phyloP scores from a whole-genome alignment of 352 stramenopile genomes.

The Sclerospora graminicola region DNA sequence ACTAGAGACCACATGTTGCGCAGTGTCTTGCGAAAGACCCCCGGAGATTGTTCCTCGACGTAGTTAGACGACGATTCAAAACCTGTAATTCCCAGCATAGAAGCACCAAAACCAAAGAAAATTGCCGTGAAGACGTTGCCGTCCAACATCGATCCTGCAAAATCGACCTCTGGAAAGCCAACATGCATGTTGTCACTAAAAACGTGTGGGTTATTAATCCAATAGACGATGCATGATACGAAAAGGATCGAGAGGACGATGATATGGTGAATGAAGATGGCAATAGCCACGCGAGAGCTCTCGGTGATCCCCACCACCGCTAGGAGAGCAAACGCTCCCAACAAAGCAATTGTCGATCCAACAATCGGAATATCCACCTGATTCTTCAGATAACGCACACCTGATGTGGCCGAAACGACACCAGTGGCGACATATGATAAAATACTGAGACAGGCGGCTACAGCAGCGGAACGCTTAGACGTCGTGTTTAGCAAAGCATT shows the following conservation, averaged over 20 bases:
- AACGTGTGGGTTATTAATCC: constrained; percentile 35
- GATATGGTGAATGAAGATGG: constrained; percentile 80
- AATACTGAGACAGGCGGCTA: constrained; percentile 75
- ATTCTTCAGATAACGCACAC: constrained; percentile 68
- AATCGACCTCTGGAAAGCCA: constrained; percentile 39
- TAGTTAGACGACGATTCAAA: constrained; percentile 85
- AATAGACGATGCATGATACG: constrained; percentile 40
- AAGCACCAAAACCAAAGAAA: constrained; percentile 63
- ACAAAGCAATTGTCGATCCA: constrained; percentile 25
- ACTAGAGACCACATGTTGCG: constrained; percentile 76
- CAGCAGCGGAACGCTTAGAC: constrained; percentile 72
- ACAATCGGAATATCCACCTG: constrained; percentile 41
- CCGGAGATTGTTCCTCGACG: constrained; percentile 72
- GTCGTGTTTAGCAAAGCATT: constrained; percentile 87
- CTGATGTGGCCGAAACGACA: constrained; percentile 55
- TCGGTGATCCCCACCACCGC: constrained; percentile 65
- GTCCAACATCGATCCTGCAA: constrained; percentile 31
- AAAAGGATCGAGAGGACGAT: constrained; percentile 45
- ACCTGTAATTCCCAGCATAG: constrained; percentile 83
- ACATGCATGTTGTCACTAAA: constrained; percentile 58
- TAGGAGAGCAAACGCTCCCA: constrained; percentile 74
- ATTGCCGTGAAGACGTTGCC: constrained; percentile 34
- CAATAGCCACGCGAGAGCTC: constrained; percentile 62
- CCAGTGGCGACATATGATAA: constrained; percentile 86
- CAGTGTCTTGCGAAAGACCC: constrained; percentile 66